These are phyloP conservation scores for Telopea speciosissima DNA, from an alignment of 177 flowering plant genomes.

Conservation along the genomic window DNA sequence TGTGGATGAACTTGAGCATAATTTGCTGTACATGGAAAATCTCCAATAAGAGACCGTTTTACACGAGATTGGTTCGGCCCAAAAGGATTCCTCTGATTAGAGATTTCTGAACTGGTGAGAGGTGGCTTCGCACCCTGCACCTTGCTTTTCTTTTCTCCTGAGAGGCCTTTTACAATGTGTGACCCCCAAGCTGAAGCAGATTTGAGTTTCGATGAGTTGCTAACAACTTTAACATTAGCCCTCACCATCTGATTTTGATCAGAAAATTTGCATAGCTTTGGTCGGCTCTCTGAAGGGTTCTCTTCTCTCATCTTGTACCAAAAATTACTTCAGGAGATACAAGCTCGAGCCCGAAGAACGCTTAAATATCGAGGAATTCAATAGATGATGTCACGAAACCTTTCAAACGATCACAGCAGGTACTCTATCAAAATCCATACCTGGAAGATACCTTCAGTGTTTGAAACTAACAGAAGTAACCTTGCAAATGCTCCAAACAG, in stretches of 20 bases:
- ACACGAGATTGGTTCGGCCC: conserved; percentile 34
- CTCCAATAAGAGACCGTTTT: conserved; percentile 59
- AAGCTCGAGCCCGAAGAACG: background rate
- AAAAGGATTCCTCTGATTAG: conserved; percentile 33
- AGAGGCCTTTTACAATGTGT: conserved; percentile 65
- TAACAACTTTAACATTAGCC: conserved; percentile 21
- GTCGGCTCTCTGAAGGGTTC: conserved; percentile 27
- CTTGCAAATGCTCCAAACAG: background rate
- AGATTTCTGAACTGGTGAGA: conserved; percentile 22
- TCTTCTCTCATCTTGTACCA: conserved; percentile 50
- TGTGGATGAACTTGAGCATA: conserved; percentile 59
- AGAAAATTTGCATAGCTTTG: conserved; percentile 35
- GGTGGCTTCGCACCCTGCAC: conserved; percentile 35
- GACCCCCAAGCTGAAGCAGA: conserved; percentile 78
- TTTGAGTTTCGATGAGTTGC: conserved; percentile 30
- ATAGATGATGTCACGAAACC: background rate
- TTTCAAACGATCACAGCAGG: background rate
- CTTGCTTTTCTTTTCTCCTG: conserved; percentile 58
- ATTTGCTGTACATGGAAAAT: conserved; percentile 48
- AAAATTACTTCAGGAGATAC: background rate
- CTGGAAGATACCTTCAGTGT: background rate
- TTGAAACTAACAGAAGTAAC: background rate
- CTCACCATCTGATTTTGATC: conserved; percentile 62
- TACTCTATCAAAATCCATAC: background rate
- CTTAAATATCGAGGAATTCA: background rate